Evolutionary conservation across 2,329 filamentous ascomycete species (phyloP), one percentile per base, ranked within the genome.

Genomic region (Endoconidiophora polonica): DNA sequence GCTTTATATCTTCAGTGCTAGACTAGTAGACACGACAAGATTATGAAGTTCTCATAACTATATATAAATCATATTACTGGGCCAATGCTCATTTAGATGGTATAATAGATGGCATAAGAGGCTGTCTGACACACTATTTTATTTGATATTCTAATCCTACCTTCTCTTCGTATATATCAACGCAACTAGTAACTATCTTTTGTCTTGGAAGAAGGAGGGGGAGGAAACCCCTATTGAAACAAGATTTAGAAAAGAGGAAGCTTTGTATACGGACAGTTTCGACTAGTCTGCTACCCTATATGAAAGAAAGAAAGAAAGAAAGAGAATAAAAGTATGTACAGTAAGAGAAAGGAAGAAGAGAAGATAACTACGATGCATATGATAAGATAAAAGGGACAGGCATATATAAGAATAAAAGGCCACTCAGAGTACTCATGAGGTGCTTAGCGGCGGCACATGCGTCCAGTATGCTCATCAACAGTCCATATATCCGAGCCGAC

Each of bases 401-500:
- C 9, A 41, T 14, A 18, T 3, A 12, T 2, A 23, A 3, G n/a
- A 10, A 26, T 23, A 44, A 26, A 5, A 36, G n/a, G 16, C 16
- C 12, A 26, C 18, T 45, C 10, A 6, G 36, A 10, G 18, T 7
- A 10, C 2, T 5, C 7, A 45, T 16, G 36, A 20, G 12, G 26
- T 33, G 18, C 48, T 42, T 44, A 49, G 48, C 23, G 37, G 26
- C 48, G 53, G 53, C 70, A 72, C 58, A 72, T 59, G 23, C 67
- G 62, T 6, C 69, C 70, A 49, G 44, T 55, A 12, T 62, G 54
- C 4, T 58, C 61, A 3, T 58, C 59, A 5, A 67, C 61, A 20
- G 49, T 55, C 71, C 71, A 76, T n/a, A 56, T 57, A 46, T 76
- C 72, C 50, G 69, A 72, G 0, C 72, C 73, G 4, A 77, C 72